Evolutionary conservation across 768 basidiomycete genomes (phyloP), one percentile per base, ranked within the genome.

Genomic region (Calocera cornea): DNA sequence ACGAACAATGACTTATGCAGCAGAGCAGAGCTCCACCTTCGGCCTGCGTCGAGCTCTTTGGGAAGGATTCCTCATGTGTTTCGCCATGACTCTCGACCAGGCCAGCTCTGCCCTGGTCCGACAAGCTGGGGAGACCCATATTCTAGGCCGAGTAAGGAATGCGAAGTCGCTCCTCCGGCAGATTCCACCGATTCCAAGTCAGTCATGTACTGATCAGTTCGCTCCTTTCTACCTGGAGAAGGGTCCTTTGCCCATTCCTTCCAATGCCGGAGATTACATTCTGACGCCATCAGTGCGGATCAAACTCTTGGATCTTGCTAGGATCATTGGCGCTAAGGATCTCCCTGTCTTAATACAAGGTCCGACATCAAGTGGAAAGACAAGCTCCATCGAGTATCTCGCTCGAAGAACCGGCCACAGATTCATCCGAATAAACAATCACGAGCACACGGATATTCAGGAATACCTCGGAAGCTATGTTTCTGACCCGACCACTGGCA

Each of bases 371-470:
- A 90, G 88, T 67, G 97, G 97, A 41, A 99, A 99, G 80, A 99
- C 97, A 1, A 94, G 92, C 72, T 91, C 95, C 0, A 86, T 99
- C 50, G 95, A 97, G 77, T 98, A 95, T 76, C 84, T 99, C 33
- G 95, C 97, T 3, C 85, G 85, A 69, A 83, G 89, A 66, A 97
- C 94, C 0, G 95, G 97, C 0, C 97, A 99, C 79, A 86, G 84
- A 38, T 98, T 97, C 76, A 87, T 99, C 34, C 90, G 97, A 41
- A 97, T 99, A 82, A 99, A 99, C 79, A 99, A 99, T 73, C 97
- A 99, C 78, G 97, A 99, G 70, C 97, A 98, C 74, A 99, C 97
- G 3, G 97, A 99, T 74, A 97, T 99, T 64, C 97, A 99, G 74
- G 97, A 99, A 75, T 99, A 99, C 74, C 82, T 98, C 54, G 97